Evolutionary conservation across 2,329 filamentous ascomycete genomes (phyloP), one percentile per base, ranked within the genome.

Genomic region (Neonectria magnoliae): DNA sequence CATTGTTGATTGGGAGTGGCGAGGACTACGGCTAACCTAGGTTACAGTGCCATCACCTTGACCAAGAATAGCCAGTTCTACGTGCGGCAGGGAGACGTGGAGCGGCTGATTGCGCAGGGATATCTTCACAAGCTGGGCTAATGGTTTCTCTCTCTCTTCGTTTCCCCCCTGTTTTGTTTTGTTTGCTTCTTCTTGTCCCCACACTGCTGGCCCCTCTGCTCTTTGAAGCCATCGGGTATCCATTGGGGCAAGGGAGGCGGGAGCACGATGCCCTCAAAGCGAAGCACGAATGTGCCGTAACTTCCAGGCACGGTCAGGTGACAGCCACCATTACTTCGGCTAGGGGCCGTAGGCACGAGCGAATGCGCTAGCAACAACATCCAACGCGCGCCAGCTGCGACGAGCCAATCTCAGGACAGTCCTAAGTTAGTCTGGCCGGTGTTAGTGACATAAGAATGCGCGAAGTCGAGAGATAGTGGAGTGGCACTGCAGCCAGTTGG

Each of bases 41-140:
- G 42, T 76, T 69, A 69, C 72, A 97, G 94, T 16, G 93, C 94
- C 13, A 98, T 99, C 74, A 98, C 92, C 65, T 86, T 99, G 82
- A 97, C 94, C 41, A 98, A 97, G 81, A 98, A 99, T 80, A 98
- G 94, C 75, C 96, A 99, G 77, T 97, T 99, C 76, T 98, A 97
- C 76, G 96, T 99, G 42, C 89, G 95, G 51, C 93, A 98, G 76
- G 95, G 93, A 25, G 96, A 99, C 80, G 96, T 99, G 7, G 96
- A 99, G 80, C 88, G 94, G 55, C 80, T 99, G 72, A 98, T 99
- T 75, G 88, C 93, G 16, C 95, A 98, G 77, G 96, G 96, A 20
- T 99, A 98, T 81, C 83, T 99, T 68, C 94, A 98, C 79, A 94
- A 94, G 74, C 85, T 99, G 71, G 90, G 89, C 76, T 98, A 85